A percentile compares a stretch with the other conserved stretches of the same genome.
Evolutionary conservation across 106 monocot species (phyloP).

Genomic region (Platanthera zijinensis): DNA sequence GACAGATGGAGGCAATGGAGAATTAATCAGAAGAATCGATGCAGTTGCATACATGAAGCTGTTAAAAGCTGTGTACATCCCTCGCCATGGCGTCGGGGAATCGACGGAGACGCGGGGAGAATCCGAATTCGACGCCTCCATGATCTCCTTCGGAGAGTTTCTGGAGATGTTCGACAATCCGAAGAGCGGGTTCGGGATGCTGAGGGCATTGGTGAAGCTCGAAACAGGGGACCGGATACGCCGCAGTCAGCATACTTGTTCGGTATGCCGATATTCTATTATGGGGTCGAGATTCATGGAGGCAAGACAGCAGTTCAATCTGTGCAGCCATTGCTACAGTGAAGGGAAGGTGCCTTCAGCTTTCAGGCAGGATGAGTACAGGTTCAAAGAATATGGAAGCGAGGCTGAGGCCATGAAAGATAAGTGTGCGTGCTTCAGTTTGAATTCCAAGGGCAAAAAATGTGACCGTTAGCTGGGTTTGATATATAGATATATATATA

Average conservation of each 20-base stretch:
- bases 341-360: slow-evolving; percentile 89
- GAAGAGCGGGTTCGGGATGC: slow-evolving; percentile 86
- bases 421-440: slow-evolving; percentile 78
- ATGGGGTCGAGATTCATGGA: slow-evolving; percentile 90
- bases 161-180: slow-evolving; percentile 86
- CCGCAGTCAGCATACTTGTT: slow-evolving; percentile 63
- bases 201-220: slow-evolving; percentile 76
- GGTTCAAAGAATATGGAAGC: slow-evolving; percentile 78
- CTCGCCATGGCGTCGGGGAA: slow-evolving; percentile 63
- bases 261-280: slow-evolving; percentile 74
- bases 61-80: slow-evolving; percentile 74
- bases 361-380: slow-evolving; percentile 77
- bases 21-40: slow-evolving; percentile 51
- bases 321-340: slow-evolving; percentile 82
- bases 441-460: slow-evolving; percentile 31
- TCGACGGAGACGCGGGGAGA: slow-evolving; percentile 68
- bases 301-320: slow-evolving; percentile 55
- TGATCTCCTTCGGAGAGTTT: slow-evolving; percentile 71
- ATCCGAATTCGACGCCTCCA: slow-evolving; percentile 51
- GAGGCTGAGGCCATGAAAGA: slow-evolving; percentile 80
- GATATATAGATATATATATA: no score
- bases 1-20: slow-evolving; percentile 32
- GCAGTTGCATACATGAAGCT: slow-evolving; percentile 67
- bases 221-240: slow-evolving; percentile 65
- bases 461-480: no score